Evolutionary conservation across 1,139 yeast species (phyloP).

Genomic region (Scheffersomyces titani): DNA sequence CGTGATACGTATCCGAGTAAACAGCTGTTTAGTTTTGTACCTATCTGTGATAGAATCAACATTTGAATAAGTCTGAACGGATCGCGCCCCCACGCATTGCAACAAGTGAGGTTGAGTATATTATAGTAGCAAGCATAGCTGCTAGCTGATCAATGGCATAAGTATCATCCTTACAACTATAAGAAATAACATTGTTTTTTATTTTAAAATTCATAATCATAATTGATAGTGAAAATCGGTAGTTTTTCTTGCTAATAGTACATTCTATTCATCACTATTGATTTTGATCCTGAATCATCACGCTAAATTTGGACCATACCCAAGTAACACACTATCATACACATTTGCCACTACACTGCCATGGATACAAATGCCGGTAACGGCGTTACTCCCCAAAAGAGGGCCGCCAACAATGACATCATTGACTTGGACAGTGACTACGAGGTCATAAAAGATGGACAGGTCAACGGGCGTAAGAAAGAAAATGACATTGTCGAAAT

Average conservation of each 20-base stretch:
- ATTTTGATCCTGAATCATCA: not conserved
- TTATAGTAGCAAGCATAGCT: not conserved
- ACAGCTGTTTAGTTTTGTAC: not conserved
- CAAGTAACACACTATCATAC: not conserved
- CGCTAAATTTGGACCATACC: not conserved
- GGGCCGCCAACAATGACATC: not conserved
- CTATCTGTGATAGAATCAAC: not conserved
- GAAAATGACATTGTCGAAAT: constrained; percentile 9
- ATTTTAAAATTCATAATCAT: not conserved
- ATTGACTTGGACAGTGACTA: constrained; percentile 8
- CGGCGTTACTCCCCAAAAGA: not conserved
- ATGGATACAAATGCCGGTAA: not conserved
- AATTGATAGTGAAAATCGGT: not conserved
- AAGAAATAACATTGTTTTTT: not conserved
- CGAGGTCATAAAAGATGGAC: constrained; percentile 9
- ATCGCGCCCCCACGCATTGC: not conserved
- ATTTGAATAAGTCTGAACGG: not conserved
- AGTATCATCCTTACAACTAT: not conserved
- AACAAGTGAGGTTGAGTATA: not conserved
- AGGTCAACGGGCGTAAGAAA: constrained; percentile 11
- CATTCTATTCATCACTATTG: not conserved
- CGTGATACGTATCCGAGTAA: not conserved
- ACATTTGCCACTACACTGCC: not conserved
- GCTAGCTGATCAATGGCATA: not conserved
- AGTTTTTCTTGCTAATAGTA: not conserved